Conservation (phyloP, 352 stramenopile genomes). For the Phytophthora boehmeriae region DNA sequence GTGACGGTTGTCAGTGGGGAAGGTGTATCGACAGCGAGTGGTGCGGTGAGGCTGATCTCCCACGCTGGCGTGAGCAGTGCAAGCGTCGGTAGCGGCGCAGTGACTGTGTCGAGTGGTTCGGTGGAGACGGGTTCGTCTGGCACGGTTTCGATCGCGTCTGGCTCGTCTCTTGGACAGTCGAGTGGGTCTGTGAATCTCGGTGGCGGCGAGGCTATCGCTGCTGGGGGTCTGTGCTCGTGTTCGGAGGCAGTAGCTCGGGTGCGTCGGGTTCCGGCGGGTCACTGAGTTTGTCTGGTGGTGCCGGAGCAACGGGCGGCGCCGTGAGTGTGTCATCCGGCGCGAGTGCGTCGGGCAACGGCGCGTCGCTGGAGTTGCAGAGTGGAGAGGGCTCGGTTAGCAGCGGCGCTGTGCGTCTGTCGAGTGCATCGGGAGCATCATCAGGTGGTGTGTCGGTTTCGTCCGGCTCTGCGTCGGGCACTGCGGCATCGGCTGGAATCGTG, state of each 20-base stretch:
- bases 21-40: conserved; percentile 13
- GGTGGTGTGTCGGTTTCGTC: conserved; percentile 4
- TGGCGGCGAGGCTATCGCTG: background rate
- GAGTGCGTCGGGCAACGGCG: background rate
- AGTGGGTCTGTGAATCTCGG: background rate
- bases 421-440: background rate
- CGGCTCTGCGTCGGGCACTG: background rate
- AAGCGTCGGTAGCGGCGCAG: conserved; percentile 14
- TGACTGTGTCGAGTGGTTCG: conserved; percentile 24
- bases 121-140: conserved; percentile 19
- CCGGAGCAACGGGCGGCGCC: background rate
- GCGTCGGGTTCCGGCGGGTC: background rate
- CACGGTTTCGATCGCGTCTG: conserved; percentile 4
- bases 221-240: conserved; percentile 2
- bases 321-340: background rate
- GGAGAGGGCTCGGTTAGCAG: background rate
- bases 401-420: background rate
- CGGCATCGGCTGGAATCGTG: background rate
- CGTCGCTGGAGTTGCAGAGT: background rate
- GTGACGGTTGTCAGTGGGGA: conserved; percentile 26
- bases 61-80: conserved; percentile 2
- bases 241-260: background rate
- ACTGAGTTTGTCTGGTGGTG: background rate
- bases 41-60: conserved; percentile 21
- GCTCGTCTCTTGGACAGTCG: background rate